A percentile compares a stretch with the other conserved stretches of the same genome.
Conservation (phyloP, 2,329 filamentous ascomycete species). For the Xylariales sp. region DNA sequence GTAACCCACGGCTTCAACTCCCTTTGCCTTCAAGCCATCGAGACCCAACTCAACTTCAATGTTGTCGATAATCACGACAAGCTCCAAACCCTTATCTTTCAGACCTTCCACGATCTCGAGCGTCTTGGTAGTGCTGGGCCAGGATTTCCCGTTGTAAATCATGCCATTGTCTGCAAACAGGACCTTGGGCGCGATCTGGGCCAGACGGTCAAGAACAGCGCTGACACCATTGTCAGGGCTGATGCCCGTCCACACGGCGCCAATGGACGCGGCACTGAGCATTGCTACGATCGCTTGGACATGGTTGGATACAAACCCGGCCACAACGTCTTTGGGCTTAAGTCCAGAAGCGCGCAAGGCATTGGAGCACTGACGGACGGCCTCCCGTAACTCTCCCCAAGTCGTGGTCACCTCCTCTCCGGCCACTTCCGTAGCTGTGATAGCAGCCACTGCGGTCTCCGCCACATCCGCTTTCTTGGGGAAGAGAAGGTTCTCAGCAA, state of each 20-base stretch:
- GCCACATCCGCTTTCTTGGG: slow-evolving; percentile 55
- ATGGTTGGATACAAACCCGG: slow-evolving; percentile 84
- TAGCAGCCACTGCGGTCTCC: slow-evolving; percentile 63
- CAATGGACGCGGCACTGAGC: slow-evolving; percentile 76
- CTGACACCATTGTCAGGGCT: slow-evolving; percentile 90
- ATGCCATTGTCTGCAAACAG: slow-evolving; percentile 86
- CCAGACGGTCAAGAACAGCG: slow-evolving; percentile 81
- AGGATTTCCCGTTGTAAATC: slow-evolving; percentile 86
- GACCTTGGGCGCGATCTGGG: slow-evolving; percentile 77
- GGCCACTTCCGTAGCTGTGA: slow-evolving; percentile 73
- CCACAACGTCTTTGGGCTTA: slow-evolving; percentile 50
- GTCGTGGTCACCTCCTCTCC: slow-evolving; percentile 53
- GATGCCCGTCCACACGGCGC: slow-evolving; percentile 89
- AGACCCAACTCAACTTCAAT: slow-evolving; percentile 43
- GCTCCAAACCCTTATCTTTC: slow-evolving; percentile 53
- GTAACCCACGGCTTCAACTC: slow-evolving; percentile 39
- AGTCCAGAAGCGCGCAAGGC: slow-evolving; percentile 66
- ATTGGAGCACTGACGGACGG: slow-evolving; percentile 68
- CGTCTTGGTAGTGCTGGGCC: slow-evolving; percentile 76
- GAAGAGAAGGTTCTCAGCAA: slow-evolving; percentile 90
- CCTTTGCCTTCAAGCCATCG: slow-evolving; percentile 32
- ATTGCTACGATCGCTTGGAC: slow-evolving; percentile 82
- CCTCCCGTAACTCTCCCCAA: slow-evolving; percentile 77
- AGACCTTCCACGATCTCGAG: slow-evolving; percentile 69
- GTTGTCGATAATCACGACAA: slow-evolving; percentile 71